Evolutionary conservation across 345 rosid genomes (phyloP), one percentile per base, ranked within the genome.

Genomic region (Populus pruinosa): DNA sequence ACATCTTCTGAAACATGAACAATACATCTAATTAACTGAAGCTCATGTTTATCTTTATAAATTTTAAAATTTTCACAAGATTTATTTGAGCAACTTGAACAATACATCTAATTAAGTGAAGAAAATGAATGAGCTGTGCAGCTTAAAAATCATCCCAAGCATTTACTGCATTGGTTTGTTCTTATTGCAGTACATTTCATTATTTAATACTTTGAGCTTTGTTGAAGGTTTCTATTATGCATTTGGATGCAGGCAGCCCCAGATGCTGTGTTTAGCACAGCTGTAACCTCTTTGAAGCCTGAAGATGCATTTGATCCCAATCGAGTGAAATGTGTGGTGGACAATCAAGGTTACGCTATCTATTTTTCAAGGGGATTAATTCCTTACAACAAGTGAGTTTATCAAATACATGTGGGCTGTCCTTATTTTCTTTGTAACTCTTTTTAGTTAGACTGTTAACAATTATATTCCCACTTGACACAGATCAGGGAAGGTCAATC

Each of bases 181-280:
- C 43, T 25, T 16, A 56, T 69, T 43, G 20, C 20, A 23, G 47
- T 25, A 11, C 43, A 21, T 31, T 31, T 6, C 27, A 13, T 66
- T 70, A 38, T 41, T 33, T 39, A 14, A 21, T 29, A 11, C 27
- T 55, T 63, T 65, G 59, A 27, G 29, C 18, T 23, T 44, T 0
- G 31, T 13, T 61, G 55, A 43, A 74, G 43, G 41, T n/a, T 29
- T 23, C 23, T 12, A 21, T 69, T 5, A 21, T 41, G 68, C 20
- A 29, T 69, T 2, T 56, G 43, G 69, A 62, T 84, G 72, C 83
- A 96, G 98, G 90, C 82, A 70, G 86, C 98, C 35, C 98, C 97
- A 23, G 94, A 96, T 91, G 98, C 98, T 29, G 99, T 96, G 81
- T 93, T 96, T 86, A 96, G 99, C 87, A 93, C 98, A 80, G 97